phyloP scores from a whole-genome alignment of 1,139 yeast genomes.

The Schwanniomyces etchellsii region DNA sequence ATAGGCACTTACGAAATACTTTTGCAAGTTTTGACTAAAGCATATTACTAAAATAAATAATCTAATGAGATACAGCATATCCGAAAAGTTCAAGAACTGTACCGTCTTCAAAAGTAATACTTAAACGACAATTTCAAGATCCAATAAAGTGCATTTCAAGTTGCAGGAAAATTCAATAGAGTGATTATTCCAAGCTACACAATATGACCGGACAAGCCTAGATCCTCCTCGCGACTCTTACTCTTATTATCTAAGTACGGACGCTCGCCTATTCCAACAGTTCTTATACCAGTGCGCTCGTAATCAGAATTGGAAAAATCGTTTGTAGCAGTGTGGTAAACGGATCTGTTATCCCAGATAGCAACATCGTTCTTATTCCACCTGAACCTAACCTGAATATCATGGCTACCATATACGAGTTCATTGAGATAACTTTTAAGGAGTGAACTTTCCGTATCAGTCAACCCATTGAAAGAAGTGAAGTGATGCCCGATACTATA shows the following conservation, averaged over 20 bases:
- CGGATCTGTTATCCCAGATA: constrained; percentile 46
- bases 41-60: too few species aligned
- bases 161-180: too few species aligned
- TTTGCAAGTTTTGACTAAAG: too few species aligned
- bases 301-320: constrained; percentile 23
- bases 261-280: constrained; percentile 8
- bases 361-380: constrained; percentile 45
- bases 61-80: too few species aligned
- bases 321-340: constrained; percentile 39
- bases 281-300: constrained; percentile 7
- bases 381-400: constrained; percentile 41
- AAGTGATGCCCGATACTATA: constrained; percentile 12
- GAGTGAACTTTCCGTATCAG: constrained; percentile 15
- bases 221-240: constrained; percentile 5
- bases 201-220: too few species aligned
- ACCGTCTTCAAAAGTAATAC: too few species aligned
- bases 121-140: too few species aligned
- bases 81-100: too few species aligned
- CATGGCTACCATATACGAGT: constrained; percentile 18
- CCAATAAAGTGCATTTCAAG: too few species aligned
- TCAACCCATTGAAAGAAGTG: constrained; percentile 15
- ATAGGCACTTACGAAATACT: too few species aligned
- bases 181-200: too few species aligned
- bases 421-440: constrained; percentile 21
- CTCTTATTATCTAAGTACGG: constrained; percentile 6